Base-by-base conservation (phyloP, 1,139 yeast species). In the Eremothecium sinecaudum region DNA sequence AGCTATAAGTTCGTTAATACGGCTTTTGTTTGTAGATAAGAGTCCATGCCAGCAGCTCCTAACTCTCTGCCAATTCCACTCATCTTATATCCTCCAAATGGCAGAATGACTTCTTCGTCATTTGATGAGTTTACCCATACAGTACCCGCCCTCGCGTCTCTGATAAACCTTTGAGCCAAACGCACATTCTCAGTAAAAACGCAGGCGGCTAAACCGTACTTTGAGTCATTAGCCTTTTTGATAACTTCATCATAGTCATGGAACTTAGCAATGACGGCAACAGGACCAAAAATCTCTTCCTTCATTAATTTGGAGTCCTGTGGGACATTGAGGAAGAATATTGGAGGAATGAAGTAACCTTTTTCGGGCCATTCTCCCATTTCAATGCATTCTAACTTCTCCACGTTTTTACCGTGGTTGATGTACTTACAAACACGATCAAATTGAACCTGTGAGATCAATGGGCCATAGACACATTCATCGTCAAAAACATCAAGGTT, bases 211-310 rank as follows among this genome's bases (percentile, higher is more conserved):
- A 79, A 67, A 34, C 92, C 92, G 53, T 80, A 86, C 30, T 64
- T 65, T 16, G 90, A 67, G 54, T 76, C 76, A 56, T 83, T 83
- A 38, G 93, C 92, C 48, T 71, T 63, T 37, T 61, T 62, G 30
- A 86, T 59, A 17, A 74, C 94, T 51, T 84, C 90, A 37, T 79
- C 86, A 41, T 72, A 74, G 32, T 77, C 71, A 37, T 64, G 62
- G 62, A 86, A 86, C 59, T 75, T 75, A 45, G 76, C 65, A 35
- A 80, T 66, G n/a, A 82, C 72, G 32, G 79, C 84, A 24, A 84
- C 94, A n/a, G 96, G 95, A 20, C 96, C 95, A 54, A 86, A 86
- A 47, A 86, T 83, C 62, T 79, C 90, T 46, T 79, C 86, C 50
- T 63, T 65, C 38, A 72, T 77, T 46, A 79, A 71, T 44, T 62